Evolutionary conservation across 202 grass and related monocot genomes (phyloP), one percentile per base, ranked within the genome.

Genomic region (Sporobolus alterniflorus): DNA sequence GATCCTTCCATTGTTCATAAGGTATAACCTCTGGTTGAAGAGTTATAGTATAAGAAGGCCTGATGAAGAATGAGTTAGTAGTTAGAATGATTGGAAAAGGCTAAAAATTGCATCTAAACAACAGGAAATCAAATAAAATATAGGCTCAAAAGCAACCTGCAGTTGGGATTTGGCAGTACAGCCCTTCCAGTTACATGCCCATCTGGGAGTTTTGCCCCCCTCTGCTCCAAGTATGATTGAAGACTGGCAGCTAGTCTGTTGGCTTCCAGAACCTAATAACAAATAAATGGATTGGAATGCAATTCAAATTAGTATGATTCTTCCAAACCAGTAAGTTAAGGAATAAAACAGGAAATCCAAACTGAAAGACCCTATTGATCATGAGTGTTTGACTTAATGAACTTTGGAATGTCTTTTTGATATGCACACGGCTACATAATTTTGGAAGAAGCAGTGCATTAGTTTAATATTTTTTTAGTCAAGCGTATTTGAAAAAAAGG

Each of bases 221-320:
- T 90, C 87, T 90, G 89, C 84, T 90, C 91, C 80, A 98, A 94
- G 85, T 98, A 98, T 16, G 91, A 90, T 85, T 95, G 88, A 79
- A 98, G 91, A 90, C 76, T 91, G 80, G 75, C 82, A 62, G 83
- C 86, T 83, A 94, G 83, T 76, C 80, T 89, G 56, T 72, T 87
- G n/a, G 95, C 85, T 93, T 95, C 93, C 42, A 88, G 77, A 79
- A 95, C 87, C 96, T 96, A 90, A 46, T 81, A 77, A 84, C 12
- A 71, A 82, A 80, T 73, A 28, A 69, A 50, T 28, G 61, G 5
- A 26, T 28, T 69, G 36, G 20, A 77, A 71, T 13, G 73, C 16
- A 76, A 50, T 36, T 48, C 26, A 40, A 50, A 62, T 20, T 24
- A 75, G 41, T 69, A 11, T 51, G 17, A 12, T 63, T 61, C 44